A percentile compares a stretch with the other conserved stretches of the same genome.
Evolutionary conservation across 106 monocot genomes (phyloP).

Genomic region (Triglochin maritima): DNA sequence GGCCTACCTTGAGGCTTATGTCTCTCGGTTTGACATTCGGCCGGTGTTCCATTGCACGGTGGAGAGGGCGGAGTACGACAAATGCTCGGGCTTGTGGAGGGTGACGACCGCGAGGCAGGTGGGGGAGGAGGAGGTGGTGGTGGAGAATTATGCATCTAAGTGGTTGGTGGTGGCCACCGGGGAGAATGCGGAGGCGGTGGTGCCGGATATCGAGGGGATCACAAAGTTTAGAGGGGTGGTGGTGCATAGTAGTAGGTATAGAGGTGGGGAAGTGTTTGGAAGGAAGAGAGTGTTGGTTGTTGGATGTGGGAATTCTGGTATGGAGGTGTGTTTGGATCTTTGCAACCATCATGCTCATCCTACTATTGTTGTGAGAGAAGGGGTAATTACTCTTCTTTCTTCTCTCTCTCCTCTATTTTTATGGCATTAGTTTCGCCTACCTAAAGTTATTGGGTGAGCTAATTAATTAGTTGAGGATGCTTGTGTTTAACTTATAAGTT

Average conservation of each 20-base stretch:
- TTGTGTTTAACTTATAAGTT: too few species aligned
- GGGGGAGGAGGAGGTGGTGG: background rate
- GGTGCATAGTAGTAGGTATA: constrained; percentile 9
- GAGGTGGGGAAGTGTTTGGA: constrained; percentile 3
- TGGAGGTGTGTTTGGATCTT: constrained; percentile 23
- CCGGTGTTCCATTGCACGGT: constrained; percentile 8
- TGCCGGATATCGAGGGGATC: constrained; percentile 12
- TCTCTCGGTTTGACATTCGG: constrained; percentile 3
- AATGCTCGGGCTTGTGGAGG: background rate
- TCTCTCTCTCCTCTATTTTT: too few species aligned
- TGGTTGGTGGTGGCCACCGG: constrained; percentile 19
- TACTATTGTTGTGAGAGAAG: constrained; percentile 11
- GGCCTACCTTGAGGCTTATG: constrained; percentile 13
- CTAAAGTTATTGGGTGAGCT: too few species aligned
- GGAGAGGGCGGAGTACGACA: constrained; percentile 6
- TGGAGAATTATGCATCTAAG: constrained; percentile 2
- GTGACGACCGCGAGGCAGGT: constrained; percentile 1
- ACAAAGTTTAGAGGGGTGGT: constrained; percentile 4
- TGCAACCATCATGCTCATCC: constrained; percentile 10
- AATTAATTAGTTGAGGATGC: too few species aligned
- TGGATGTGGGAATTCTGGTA: constrained; percentile 23
- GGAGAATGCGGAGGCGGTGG: constrained; percentile 18
- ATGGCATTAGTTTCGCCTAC: too few species aligned
- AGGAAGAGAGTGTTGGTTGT: constrained; percentile 17
- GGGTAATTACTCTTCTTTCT: background rate